A percentile compares a stretch with the other conserved stretches of the same genome.
Conservation (phyloP, 192 early-diverging fungal species). For the Podila minutissima region DNA sequence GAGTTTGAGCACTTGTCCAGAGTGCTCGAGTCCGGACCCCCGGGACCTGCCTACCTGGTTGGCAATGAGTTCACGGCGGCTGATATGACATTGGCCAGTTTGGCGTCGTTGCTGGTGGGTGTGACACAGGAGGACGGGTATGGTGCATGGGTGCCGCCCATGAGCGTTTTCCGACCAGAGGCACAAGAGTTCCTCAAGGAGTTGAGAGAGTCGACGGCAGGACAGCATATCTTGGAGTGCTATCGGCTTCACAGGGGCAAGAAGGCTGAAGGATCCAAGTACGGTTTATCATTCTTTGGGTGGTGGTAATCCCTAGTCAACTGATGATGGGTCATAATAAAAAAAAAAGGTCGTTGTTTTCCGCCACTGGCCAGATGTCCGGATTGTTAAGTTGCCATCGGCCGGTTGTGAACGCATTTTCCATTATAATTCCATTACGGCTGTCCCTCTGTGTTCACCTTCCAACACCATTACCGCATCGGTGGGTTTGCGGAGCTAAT, state of each 20-base stretch:
- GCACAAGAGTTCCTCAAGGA: constrained; percentile 22
- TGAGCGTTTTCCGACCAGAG: constrained; percentile 5
- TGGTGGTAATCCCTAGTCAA: constrained; percentile 14
- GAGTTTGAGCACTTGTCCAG: constrained; percentile 46
- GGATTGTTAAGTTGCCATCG: neutral
- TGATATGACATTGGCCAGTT: constrained; percentile 34
- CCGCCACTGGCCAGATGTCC: neutral
- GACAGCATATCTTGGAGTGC: constrained; percentile 39
- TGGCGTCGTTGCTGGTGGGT: constrained; percentile 10
- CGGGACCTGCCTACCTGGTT: constrained; percentile 27
- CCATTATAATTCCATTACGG: no score
- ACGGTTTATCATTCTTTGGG: constrained; percentile 33
- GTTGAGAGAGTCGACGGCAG: constrained; percentile 32
- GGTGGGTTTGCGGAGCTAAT: no score
- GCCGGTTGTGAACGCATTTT: no score
- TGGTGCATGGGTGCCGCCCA: constrained; percentile 25
- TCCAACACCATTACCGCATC: no score
- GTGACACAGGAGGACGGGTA: constrained; percentile 30
- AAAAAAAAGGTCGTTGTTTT: no score
- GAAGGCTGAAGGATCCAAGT: constrained; percentile 32
- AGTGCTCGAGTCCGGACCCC: constrained; percentile 24
- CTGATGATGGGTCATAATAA: neutral
- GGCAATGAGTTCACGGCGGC: constrained; percentile 44
- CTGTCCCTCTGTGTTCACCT: no score
- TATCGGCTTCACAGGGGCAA: constrained; percentile 32